phyloP scores from a whole-genome alignment of 306 rosid genomes.

The Gillenia trifoliata region DNA sequence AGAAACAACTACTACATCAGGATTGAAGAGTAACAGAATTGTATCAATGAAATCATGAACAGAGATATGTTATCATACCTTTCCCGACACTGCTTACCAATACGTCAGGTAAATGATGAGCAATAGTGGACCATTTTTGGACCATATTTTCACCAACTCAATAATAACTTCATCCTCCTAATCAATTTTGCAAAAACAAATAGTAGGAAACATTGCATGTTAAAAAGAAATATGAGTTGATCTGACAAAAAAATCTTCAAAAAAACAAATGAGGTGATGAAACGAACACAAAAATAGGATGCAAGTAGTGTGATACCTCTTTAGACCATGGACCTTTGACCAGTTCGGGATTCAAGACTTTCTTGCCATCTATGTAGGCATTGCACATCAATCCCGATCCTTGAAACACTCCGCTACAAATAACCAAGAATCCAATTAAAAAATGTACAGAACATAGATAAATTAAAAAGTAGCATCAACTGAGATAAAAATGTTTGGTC shows the following conservation, averaged over 20 bases:
- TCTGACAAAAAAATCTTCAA: background rate
- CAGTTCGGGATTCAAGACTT: conserved; percentile 95
- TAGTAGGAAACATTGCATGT: conserved; percentile 14
- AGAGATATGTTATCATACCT: conserved; percentile 53
- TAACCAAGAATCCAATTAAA: conserved; percentile 27
- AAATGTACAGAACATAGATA: conserved; percentile 11
- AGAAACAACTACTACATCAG: background rate
- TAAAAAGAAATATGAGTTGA: background rate
- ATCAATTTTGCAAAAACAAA: conserved; percentile 24
- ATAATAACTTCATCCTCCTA: conserved; percentile 88
- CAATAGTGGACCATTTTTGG: conserved; percentile 98
- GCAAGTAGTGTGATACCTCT: conserved; percentile 51
- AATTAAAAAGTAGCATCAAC: conserved; percentile 10
- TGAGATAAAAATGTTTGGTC: background rate
- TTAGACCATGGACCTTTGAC: conserved; percentile 99
- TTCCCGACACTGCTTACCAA: conserved; percentile 99
- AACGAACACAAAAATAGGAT: conserved; percentile 9
- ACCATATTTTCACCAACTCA: conserved; percentile 76
- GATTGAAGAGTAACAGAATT: background rate
- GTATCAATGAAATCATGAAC: background rate
- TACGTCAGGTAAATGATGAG: conserved; percentile 91
- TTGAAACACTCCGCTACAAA: conserved; percentile 85
- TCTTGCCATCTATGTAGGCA: conserved; percentile 99
- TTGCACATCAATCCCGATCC: conserved; percentile 95
- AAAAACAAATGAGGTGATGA: background rate